phyloP scores from a whole-genome alignment of 768 basidiomycete genomes.

The Leccinum subtestaceum region DNA sequence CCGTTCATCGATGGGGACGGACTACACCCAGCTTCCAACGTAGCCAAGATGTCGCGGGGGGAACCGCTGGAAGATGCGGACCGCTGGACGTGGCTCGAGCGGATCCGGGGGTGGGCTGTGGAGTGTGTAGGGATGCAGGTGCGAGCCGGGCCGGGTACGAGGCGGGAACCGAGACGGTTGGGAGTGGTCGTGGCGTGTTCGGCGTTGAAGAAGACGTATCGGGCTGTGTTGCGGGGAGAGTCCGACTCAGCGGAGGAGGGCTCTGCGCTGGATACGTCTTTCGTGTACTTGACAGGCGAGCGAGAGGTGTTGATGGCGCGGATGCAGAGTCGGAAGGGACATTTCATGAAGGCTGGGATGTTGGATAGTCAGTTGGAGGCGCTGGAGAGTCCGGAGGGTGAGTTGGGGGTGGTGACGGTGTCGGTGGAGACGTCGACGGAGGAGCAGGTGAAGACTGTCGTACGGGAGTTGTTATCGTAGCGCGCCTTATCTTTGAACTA shows the following conservation, averaged over 20 bases:
- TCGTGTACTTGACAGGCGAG: constrained; percentile 75
- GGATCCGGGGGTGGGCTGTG: constrained; percentile 62
- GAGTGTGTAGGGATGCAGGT: constrained; percentile 19
- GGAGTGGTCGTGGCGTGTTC: constrained; percentile 89
- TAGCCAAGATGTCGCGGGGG: constrained; percentile 84
- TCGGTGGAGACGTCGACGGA: constrained; percentile 49
- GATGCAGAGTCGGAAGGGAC: constrained; percentile 61
- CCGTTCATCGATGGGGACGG: constrained; percentile 90
- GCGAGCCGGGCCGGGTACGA: background rate
- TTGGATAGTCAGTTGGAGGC: constrained; percentile 73
- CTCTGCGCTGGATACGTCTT: constrained; percentile 49
- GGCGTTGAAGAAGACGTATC: constrained; percentile 76
- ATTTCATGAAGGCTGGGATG: constrained; percentile 86
- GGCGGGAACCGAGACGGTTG: background rate
- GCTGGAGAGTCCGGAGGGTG: constrained; percentile 66
- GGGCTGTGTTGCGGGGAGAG: constrained; percentile 68
- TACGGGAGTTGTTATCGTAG: background rate
- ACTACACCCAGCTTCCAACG: constrained; percentile 76
- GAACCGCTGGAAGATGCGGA: constrained; percentile 77
- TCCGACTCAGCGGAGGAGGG: background rate
- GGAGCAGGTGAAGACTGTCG: constrained; percentile 50
- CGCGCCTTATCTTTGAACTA: background rate
- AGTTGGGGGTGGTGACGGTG: constrained; percentile 68
- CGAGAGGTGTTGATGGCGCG: constrained; percentile 55
- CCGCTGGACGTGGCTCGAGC: constrained; percentile 80